phyloP scores from a whole-genome alignment of 805 yeast genomes.

The Metschnikowia colocasiae region DNA sequence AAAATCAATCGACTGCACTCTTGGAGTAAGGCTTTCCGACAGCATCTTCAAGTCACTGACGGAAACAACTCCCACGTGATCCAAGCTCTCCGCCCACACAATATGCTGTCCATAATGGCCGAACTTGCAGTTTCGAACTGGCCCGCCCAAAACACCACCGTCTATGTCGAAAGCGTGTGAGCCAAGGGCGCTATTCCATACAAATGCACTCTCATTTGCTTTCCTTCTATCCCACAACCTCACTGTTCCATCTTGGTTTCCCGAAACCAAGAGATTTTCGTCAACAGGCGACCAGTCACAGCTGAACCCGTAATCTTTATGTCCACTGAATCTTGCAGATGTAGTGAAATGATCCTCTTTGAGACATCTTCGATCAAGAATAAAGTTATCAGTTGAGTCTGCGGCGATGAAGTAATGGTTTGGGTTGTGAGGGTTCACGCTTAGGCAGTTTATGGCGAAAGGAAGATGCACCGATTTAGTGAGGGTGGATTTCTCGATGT shows the following conservation, averaged over 20 bases:
- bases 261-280: slow-evolving; percentile 47
- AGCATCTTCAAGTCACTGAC: slow-evolving; percentile 25
- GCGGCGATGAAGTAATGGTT: slow-evolving; percentile 48
- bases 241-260: slow-evolving; percentile 59
- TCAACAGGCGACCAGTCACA: slow-evolving; percentile 53
- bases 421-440: slow-evolving; percentile 37
- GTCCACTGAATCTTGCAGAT: slow-evolving; percentile 37
- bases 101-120: slow-evolving; percentile 43
- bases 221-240: slow-evolving; percentile 50
- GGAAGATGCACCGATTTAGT: slow-evolving; percentile 24
- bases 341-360: slow-evolving; percentile 6
- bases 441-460: slow-evolving; percentile 50
- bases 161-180: slow-evolving; percentile 18
- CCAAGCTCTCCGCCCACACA: slow-evolving; percentile 57
- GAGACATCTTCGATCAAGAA: slow-evolving; percentile 42
- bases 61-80: slow-evolving; percentile 51
- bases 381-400: slow-evolving; percentile 41
- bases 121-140: slow-evolving; percentile 52
- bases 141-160: slow-evolving; percentile 34
- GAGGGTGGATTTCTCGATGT: slow-evolving; percentile 24
- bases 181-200: slow-evolving; percentile 38
- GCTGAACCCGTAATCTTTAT: slow-evolving; percentile 53
- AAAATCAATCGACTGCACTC: slow-evolving; percentile 48
- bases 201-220: slow-evolving; percentile 21
- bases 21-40: slow-evolving; percentile 11